These are phyloP conservation scores for Alternaria sp. DNA, from an alignment of 2,329 filamentous ascomycete genomes.

Conservation along the genomic window DNA sequence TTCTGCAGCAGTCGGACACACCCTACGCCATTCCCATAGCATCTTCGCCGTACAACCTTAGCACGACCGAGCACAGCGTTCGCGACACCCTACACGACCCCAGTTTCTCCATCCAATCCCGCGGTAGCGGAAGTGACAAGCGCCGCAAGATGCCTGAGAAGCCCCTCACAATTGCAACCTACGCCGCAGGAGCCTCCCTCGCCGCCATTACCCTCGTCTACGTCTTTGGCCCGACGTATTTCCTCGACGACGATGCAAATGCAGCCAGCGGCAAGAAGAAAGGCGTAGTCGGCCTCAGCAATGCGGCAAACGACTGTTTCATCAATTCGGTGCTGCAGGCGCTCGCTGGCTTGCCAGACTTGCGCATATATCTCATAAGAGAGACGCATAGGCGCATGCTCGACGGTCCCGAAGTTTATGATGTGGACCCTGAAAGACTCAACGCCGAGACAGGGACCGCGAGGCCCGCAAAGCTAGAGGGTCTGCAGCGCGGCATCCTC, in stretches of 20 bases:
- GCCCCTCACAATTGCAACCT: slow-evolving; percentile 82
- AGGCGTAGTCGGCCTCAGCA: slow-evolving; percentile 83
- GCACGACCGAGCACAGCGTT: slow-evolving; percentile 17
- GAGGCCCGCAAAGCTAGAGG: slow-evolving; percentile 58
- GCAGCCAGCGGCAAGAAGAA: slow-evolving; percentile 70
- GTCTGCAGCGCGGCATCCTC: slow-evolving; percentile 79
- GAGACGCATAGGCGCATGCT: slow-evolving; percentile 85
- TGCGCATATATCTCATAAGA: slow-evolving; percentile 89
- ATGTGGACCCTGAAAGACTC: slow-evolving; percentile 60
- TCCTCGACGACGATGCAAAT: slow-evolving; percentile 85
- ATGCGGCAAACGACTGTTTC: slow-evolving; percentile 81
- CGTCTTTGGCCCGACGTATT: slow-evolving; percentile 96
- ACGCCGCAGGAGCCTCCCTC: slow-evolving; percentile 93
- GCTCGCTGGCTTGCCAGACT: slow-evolving; percentile 84
- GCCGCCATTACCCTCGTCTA: slow-evolving; percentile 95
- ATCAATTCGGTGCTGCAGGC: slow-evolving; percentile 97
- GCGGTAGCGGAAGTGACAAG: slow-evolving; percentile 25
- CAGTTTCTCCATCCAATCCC: slow-evolving; percentile 27
- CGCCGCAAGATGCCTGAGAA: slow-evolving; percentile 74
- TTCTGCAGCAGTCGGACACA: slow-evolving; percentile 9
- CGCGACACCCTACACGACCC: slow-evolving; percentile 23
- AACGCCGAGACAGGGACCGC: slow-evolving; percentile 49
- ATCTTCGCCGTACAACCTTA: background rate
- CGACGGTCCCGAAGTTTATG: slow-evolving; percentile 78
- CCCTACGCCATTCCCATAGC: background rate